A percentile compares a stretch with the other conserved stretches of the same genome.
phyloP scores from a whole-genome alignment of 345 rosid genomes.

The Rhodamnia argentea region DNA sequence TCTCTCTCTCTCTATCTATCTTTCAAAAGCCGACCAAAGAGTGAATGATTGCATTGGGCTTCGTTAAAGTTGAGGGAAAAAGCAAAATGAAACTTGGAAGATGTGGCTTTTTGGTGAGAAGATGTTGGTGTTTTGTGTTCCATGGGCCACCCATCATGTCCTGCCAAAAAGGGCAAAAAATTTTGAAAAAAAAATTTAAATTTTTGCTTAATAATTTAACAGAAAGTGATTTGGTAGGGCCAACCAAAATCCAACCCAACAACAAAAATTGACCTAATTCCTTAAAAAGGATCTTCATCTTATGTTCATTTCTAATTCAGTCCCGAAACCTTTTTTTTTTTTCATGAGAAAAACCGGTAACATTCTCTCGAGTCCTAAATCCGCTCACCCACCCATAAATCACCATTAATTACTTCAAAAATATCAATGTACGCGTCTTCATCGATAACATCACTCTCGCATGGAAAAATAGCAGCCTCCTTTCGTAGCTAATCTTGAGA shows the following conservation, averaged over 20 bases:
- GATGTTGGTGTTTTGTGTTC: not conserved
- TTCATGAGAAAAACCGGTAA: not conserved
- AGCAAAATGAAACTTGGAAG: not conserved
- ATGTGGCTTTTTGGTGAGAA: not conserved
- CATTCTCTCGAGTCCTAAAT: not conserved
- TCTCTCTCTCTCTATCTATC: not conserved
- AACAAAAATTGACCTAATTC: not conserved
- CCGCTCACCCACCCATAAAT: not conserved
- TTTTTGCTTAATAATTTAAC: not conserved
- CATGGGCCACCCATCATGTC: not conserved
- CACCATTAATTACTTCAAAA: not conserved
- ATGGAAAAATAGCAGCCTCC: not conserved
- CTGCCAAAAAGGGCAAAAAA: not conserved
- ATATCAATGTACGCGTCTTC: not conserved
- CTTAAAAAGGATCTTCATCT: not conserved
- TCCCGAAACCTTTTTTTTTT: not conserved
- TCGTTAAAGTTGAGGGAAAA: not conserved
- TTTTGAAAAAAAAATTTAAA: not conserved
- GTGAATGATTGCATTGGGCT: not conserved
- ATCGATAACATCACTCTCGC: not conserved
- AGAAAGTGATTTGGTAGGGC: not conserved
- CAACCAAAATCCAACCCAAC: not conserved
- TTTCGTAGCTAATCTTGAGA: not conserved
- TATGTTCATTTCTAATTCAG: not conserved
- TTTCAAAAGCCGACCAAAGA: not conserved